Evolutionary conservation across 1,284 basidiomycete genomes (phyloP).

Genomic region (Sanguinoderma infundibulare): DNA sequence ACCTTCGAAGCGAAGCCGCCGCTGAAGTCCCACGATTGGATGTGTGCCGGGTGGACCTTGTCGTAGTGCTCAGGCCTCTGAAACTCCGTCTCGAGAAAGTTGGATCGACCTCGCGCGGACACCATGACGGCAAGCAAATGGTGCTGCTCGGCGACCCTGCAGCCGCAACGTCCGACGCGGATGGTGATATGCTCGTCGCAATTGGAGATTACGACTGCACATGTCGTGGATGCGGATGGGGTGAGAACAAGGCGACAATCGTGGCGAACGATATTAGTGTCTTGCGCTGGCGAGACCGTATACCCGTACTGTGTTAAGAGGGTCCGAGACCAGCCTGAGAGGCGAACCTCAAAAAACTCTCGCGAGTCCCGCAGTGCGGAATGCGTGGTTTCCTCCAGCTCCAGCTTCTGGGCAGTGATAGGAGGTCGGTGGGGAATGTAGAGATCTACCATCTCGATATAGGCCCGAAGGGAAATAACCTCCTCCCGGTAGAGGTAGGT

Average conservation of each 20-base stretch:
- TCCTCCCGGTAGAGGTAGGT: not conserved
- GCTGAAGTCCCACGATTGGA: slow-evolving; percentile 16
- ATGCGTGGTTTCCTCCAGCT: slow-evolving; percentile 5
- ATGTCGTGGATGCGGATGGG: not conserved
- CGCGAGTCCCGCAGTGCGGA: not conserved
- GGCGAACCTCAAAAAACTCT: slow-evolving; percentile 10
- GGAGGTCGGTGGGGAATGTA: not conserved
- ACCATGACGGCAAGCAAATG: slow-evolving; percentile 6
- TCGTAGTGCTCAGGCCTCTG: not conserved
- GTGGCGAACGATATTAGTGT: not conserved
- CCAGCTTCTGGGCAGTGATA: not conserved
- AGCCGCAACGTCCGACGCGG: slow-evolving; percentile 13
- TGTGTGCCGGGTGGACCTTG: slow-evolving; percentile 6
- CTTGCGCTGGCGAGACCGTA: not conserved
- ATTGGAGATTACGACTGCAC: not conserved
- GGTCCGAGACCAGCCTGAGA: slow-evolving; percentile 7
- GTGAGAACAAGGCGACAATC: not conserved
- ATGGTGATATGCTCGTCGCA: not conserved
- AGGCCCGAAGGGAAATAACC: slow-evolving; percentile 5
- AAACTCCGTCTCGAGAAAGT: not conserved
- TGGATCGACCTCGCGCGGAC: not conserved
- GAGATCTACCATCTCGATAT: not conserved
- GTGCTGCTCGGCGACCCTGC: not conserved
- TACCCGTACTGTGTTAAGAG: slow-evolving; percentile 6
- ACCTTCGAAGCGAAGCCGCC: slow-evolving; percentile 5